Conservation (phyloP, 2,329 filamentous ascomycete genomes). For the Cadophora gregata region DNA sequence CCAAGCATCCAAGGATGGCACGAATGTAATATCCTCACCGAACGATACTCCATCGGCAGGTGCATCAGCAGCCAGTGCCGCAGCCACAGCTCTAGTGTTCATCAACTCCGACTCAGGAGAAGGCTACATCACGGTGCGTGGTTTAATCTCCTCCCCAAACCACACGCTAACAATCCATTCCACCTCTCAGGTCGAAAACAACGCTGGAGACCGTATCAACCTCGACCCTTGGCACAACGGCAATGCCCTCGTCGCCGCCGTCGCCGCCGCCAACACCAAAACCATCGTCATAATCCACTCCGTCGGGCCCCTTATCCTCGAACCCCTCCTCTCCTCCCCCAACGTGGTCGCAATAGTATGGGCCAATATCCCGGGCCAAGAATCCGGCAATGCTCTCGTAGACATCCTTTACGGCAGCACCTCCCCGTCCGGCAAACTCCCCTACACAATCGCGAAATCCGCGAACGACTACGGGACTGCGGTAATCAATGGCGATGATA, state of each 20-base stretch:
- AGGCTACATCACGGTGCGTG: constrained; percentile 55
- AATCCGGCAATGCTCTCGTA: constrained; percentile 64
- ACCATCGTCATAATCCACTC: constrained; percentile 71
- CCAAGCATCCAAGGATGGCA: constrained; percentile 59
- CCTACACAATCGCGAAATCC: constrained; percentile 67
- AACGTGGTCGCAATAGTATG: constrained; percentile 68
- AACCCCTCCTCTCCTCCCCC: constrained; percentile 63
- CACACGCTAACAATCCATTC: neutral
- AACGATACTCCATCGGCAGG: constrained; percentile 52
- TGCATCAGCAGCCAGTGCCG: constrained; percentile 37
- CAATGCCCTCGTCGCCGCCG: constrained; percentile 56
- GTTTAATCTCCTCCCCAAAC: neutral
- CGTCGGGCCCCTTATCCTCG: constrained; percentile 63
- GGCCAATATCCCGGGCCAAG: constrained; percentile 65
- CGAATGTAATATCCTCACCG: constrained; percentile 59
- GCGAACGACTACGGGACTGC: constrained; percentile 52
- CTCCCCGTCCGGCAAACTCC: constrained; percentile 52
- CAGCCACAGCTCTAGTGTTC: constrained; percentile 71
- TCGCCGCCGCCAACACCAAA: constrained; percentile 63
- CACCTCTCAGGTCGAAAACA: constrained; percentile 38
- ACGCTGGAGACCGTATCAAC: constrained; percentile 61
- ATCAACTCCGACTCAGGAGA: constrained; percentile 75
- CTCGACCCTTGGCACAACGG: constrained; percentile 68
- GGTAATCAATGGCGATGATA: constrained; percentile 44
- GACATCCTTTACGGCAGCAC: constrained; percentile 66